Evolutionary conservation across 2,329 filamentous ascomycete genomes (phyloP), one percentile per base, ranked within the genome.

Genomic region (Ophiocordyceps camponoti-floridani): DNA sequence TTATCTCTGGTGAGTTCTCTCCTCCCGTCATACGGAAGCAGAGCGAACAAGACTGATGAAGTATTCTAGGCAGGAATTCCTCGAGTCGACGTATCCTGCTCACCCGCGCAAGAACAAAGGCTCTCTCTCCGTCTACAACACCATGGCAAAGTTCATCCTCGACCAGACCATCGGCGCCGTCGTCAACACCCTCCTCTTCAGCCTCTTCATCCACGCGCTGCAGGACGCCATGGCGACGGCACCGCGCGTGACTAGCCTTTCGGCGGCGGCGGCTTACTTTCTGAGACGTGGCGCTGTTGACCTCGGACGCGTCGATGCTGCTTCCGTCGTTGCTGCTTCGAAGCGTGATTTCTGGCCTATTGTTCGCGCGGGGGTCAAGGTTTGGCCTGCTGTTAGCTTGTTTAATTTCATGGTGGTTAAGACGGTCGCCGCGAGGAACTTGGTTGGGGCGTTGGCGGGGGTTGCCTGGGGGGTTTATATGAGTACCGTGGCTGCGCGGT

Each of bases 401-500:
- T 56, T 84, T 48, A 83, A 83, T 65, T 87, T 83, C 55, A 70
- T 77, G 2, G 58, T 73, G 18, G 64, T 86, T 47, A 72, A 82
- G 50, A 82, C 79, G n/a, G 74, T 86, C 4, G 73, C 86, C 54
- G 70, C 72, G 44, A 69, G 84, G 35, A 79, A 82, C 43, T 62
- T 88, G 31, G 72, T 87, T 48, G 82, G 78, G n/a, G 76, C 77
- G 51, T 58, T 81, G 43, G 82, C 81, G 16, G 83, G 84, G 5
- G 68, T 89, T 23, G 70, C 67, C 13, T 89, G 84, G 84, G 79
- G 79, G 0, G 68, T 87, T 40, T 88, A 84, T 58, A 65, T 88
- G 62, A 85, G 81, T 56, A 62, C 87, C 54, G 61, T 76, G 50
- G 70, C 69, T 16, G 56, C 58, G 11, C 49, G 51, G 44, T 62